Evolutionary conservation across 192 early-diverging fungal genomes (phyloP), one percentile per base, ranked within the genome.

Genomic region (Coemansia sp.): DNA sequence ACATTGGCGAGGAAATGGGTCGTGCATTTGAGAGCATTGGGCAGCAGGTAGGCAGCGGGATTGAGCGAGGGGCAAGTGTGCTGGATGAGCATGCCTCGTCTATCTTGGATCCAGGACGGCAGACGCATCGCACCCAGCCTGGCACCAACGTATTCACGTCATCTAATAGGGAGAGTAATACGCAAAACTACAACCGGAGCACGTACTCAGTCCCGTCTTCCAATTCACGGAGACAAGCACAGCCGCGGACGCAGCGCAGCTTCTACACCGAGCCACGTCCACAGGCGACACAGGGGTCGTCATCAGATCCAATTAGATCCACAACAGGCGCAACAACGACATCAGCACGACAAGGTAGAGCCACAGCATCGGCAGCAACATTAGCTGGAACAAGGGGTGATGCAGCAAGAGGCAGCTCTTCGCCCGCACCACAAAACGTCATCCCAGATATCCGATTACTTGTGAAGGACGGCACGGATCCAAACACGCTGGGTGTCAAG

Each of bases 401-500:
- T 32, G 32, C 12, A 11, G 11, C 42, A 9, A 10, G 26, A 15
- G 43, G 52, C 44, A 15, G 44, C 13, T 15, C 44, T 45, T 45
- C 44, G 9, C 10, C 44, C 44, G 13, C 52, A 54, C 4, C 52
- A 8, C 57, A 59, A 3, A 40, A 18, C 12, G 42, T 39, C 13
- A 40, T 69, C 12, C 76, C 72, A 11, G 65, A 69, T 21, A 56
- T 83, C 44, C 64, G 64, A 37, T 67, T 65, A 6, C 49, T 91
- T 6, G 71, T 88, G 45, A 59, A 56, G 15, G 62, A 74, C 18
- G 80, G 80, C 5, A 80, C 87, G 8, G 77, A 91, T 63, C 76
- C 86, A 9, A 59, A 69, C 15, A 79, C 84, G 4, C 72, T 94
- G 21, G 86, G 90, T 37, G 80, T 91, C 60, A 90, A 89, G 56